Percentiles rank a stretch among this genome's conserved stretches.
Evolutionary conservation across 2,329 filamentous ascomycete species (phyloP).

Genomic region (Penicillium expansum): DNA sequence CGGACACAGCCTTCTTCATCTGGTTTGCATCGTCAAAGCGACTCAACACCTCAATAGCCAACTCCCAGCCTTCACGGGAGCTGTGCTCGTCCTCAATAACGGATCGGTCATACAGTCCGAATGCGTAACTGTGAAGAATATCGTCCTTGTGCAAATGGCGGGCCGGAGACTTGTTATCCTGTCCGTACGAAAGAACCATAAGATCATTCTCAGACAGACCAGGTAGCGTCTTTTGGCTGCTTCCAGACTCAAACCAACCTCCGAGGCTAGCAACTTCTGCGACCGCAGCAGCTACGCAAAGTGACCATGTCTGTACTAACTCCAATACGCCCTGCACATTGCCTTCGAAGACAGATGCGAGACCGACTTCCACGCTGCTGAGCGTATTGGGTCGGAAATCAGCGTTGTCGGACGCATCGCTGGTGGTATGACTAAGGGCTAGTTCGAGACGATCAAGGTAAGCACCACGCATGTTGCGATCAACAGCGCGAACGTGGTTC

Average conservation of each 20-base stretch:
- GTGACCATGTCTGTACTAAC: slow-evolving; percentile 74
- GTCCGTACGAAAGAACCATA: slow-evolving; percentile 71
- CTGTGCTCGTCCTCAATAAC: slow-evolving; percentile 35
- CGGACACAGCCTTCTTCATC: slow-evolving; percentile 70
- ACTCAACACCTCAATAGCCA: slow-evolving; percentile 78
- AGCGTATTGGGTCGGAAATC: slow-evolving; percentile 72
- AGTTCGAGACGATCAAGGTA: slow-evolving; percentile 72
- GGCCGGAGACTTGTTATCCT: slow-evolving; percentile 49
- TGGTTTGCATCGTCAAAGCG: slow-evolving; percentile 71
- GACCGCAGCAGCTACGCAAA: slow-evolving; percentile 72
- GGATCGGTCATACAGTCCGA: slow-evolving; percentile 51
- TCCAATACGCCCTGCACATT: slow-evolving; percentile 73
- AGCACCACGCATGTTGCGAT: slow-evolving; percentile 58
- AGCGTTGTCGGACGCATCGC: slow-evolving; percentile 59
- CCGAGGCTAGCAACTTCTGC: slow-evolving; percentile 81
- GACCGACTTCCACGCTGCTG: slow-evolving; percentile 72
- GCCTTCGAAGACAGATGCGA: slow-evolving; percentile 79
- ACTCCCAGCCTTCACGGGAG: slow-evolving; percentile 76
- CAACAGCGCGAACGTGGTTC: slow-evolving; percentile 44
- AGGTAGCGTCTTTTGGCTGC: slow-evolving; percentile 55
- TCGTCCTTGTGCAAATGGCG: slow-evolving; percentile 70
- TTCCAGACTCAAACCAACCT: slow-evolving; percentile 70
- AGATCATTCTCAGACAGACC: slow-evolving; percentile 76
- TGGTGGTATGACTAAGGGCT: slow-evolving; percentile 64
- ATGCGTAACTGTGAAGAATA: slow-evolving; percentile 73